phyloP scores from a whole-genome alignment of 2,329 filamentous ascomycete species.

The Biscogniauxia sp. region DNA sequence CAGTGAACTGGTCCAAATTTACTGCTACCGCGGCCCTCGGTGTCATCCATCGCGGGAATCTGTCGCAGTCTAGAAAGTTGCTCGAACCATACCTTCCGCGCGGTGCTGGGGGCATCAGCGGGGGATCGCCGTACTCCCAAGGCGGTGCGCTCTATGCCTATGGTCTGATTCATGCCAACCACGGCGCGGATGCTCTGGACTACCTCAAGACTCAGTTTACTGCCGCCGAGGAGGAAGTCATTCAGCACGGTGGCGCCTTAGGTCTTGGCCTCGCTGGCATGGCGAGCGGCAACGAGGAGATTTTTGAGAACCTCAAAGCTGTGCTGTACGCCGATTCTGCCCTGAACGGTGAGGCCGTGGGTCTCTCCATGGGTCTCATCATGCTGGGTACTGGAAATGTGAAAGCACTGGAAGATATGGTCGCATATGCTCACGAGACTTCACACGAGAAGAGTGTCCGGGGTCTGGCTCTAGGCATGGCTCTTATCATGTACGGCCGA shows the following conservation, averaged over 20 bases:
- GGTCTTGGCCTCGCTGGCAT: slow-evolving; percentile 96
- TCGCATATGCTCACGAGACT: slow-evolving; percentile 94
- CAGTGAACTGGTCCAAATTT: slow-evolving; percentile 99
- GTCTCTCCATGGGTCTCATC: slow-evolving; percentile 92
- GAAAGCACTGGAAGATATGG: slow-evolving; percentile 92
- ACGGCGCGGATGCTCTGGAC: slow-evolving; percentile 83
- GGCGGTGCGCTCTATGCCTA: slow-evolving; percentile 95
- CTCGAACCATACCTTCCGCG: slow-evolving; percentile 92
- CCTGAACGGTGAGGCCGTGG: slow-evolving; percentile 94
- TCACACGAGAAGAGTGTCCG: slow-evolving; percentile 99
- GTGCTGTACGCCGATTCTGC: slow-evolving; percentile 93
- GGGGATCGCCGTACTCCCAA: slow-evolving; percentile 90
- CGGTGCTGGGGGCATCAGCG: slow-evolving; percentile 61
- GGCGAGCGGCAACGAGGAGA: slow-evolving; percentile 86
- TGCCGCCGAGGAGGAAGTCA: slow-evolving; percentile 80
- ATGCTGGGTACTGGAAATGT: slow-evolving; percentile 98
- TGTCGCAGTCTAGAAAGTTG: slow-evolving; percentile 88
- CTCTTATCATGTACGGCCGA: slow-evolving; percentile 94
- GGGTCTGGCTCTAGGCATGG: slow-evolving; percentile 93
- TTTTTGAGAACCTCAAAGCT: slow-evolving; percentile 86
- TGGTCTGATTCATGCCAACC: slow-evolving; percentile 95
- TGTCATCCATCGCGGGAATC: slow-evolving; percentile 93
- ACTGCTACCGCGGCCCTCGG: slow-evolving; percentile 94
- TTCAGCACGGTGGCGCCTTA: slow-evolving; percentile 93
- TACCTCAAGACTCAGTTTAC: slow-evolving; percentile 76